Conservation (phyloP, 768 basidiomycete genomes). For the Amanita polypyramis region DNA sequence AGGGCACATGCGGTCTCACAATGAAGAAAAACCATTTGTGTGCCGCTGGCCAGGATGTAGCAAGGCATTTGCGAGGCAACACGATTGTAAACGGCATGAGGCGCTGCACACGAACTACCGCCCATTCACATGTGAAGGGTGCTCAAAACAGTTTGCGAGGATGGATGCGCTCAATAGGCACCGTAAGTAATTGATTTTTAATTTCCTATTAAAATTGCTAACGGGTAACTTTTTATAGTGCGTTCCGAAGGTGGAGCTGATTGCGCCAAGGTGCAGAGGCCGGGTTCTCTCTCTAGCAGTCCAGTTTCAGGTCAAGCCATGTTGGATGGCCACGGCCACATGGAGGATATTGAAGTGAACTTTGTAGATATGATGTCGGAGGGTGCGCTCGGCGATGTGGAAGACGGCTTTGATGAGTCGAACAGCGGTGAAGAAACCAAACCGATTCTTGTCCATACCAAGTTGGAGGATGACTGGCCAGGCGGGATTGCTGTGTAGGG, state of each 20-base stretch:
- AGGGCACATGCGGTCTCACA: constrained; percentile 93
- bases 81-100: constrained; percentile 96
- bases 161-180: constrained; percentile 95
- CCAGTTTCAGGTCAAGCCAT: not conserved
- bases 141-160: constrained; percentile 85
- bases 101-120: constrained; percentile 88
- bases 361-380: not conserved
- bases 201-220: not conserved
- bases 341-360: constrained; percentile 3
- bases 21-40: constrained; percentile 89
- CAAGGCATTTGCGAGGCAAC: constrained; percentile 89
- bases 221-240: constrained; percentile 28
- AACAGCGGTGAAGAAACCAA: not conserved
- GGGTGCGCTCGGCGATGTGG: not conserved
- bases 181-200: constrained; percentile 39
- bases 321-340: not conserved
- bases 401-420: not conserved
- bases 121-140: constrained; percentile 90
- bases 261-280: constrained; percentile 38
- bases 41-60: constrained; percentile 93
- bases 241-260: constrained; percentile 78
- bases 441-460: not conserved
- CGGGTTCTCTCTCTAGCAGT: not conserved
- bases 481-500: constrained; percentile 1
- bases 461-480: constrained; percentile 5